These are phyloP conservation scores for Xylaria sp. DNA, from an alignment of 2,329 filamentous ascomycete genomes.

Conservation along the genomic window DNA sequence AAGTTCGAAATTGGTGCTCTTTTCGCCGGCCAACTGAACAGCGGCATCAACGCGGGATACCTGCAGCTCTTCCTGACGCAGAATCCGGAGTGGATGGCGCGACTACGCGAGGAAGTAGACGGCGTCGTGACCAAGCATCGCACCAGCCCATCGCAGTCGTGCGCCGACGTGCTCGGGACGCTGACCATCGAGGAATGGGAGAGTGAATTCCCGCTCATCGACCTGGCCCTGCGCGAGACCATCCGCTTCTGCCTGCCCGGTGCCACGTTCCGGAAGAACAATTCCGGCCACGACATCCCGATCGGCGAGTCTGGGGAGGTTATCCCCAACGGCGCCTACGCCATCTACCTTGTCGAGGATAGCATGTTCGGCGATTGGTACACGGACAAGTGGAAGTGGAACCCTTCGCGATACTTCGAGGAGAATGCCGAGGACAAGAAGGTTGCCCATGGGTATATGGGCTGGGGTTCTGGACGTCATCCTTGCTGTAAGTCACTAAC, in stretches of 20 bases:
- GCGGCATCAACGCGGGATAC: conserved; percentile 65
- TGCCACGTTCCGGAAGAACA: conserved; percentile 63
- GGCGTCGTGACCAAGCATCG: conserved; percentile 57
- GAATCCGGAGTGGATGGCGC: conserved; percentile 58
- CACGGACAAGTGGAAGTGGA: conserved; percentile 55
- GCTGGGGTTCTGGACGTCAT: conserved; percentile 46
- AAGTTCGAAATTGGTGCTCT: conserved; percentile 65
- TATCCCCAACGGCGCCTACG: conserved; percentile 61
- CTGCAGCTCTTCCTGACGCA: conserved; percentile 62
- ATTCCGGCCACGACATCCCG: conserved; percentile 56
- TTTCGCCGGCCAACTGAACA: conserved; percentile 69
- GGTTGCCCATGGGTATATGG: conserved; percentile 41
- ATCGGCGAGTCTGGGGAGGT: conserved; percentile 59
- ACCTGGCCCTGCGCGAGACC: conserved; percentile 63
- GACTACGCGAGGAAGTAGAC: conserved; percentile 60
- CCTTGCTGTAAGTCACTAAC: conserved; percentile 53
- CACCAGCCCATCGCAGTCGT: conserved; percentile 44
- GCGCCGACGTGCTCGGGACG: conserved; percentile 54
- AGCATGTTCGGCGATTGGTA: conserved; percentile 59
- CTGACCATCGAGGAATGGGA: conserved; percentile 67
- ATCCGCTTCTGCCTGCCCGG: conserved; percentile 63
- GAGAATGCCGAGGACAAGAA: conserved; percentile 57
- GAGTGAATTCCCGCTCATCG: conserved; percentile 62
- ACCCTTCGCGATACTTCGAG: conserved; percentile 58
- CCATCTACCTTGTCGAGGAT: conserved; percentile 59